These are phyloP conservation scores for Saccharomycopsis fermentans DNA, from an alignment of 805 yeast genomes.

Conservation along the genomic window DNA sequence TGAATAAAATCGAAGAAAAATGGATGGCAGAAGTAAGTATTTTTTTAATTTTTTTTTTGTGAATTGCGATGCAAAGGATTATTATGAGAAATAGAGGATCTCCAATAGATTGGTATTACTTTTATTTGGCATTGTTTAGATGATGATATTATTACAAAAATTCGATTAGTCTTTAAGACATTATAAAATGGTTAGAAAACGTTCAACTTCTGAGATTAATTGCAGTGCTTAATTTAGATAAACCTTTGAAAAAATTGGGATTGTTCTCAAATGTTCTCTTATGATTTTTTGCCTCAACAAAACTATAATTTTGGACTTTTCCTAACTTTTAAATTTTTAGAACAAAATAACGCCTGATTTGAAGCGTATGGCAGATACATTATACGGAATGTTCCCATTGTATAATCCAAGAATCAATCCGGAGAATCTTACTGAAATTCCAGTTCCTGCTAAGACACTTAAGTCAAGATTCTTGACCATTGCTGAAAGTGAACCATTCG, in stretches of 20 bases:
- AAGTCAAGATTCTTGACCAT: conserved; percentile 77
- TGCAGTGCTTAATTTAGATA: conserved; percentile 4
- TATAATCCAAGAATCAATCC: conserved; percentile 37
- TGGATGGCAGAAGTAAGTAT: conserved; percentile 54
- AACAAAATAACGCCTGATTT: conserved; percentile 45
- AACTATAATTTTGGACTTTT: conserved; percentile 10
- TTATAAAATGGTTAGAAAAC: conserved; percentile 39
- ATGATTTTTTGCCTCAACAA: background rate
- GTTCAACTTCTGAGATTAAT: conserved; percentile 19
- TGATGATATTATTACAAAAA: conserved; percentile 37
- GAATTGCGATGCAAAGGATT: background rate
- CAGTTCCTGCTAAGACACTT: conserved; percentile 73
- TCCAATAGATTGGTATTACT: background rate
- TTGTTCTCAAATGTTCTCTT: background rate
- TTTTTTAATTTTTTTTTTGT: conserved; percentile 2
- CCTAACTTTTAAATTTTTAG: conserved; percentile 33
- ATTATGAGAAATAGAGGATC: background rate
- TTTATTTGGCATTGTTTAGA: conserved; percentile 8
- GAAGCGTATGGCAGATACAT: conserved; percentile 43
- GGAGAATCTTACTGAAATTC: conserved; percentile 89
- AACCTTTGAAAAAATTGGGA: background rate
- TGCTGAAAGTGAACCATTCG: conserved; percentile 92
- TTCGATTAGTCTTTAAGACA: conserved; percentile 82
- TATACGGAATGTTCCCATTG: conserved; percentile 79
- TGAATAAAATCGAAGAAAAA: conserved; percentile 53